Conservation (phyloP, 208 protist genomes). For the Leishmania martiniquensis region DNA sequence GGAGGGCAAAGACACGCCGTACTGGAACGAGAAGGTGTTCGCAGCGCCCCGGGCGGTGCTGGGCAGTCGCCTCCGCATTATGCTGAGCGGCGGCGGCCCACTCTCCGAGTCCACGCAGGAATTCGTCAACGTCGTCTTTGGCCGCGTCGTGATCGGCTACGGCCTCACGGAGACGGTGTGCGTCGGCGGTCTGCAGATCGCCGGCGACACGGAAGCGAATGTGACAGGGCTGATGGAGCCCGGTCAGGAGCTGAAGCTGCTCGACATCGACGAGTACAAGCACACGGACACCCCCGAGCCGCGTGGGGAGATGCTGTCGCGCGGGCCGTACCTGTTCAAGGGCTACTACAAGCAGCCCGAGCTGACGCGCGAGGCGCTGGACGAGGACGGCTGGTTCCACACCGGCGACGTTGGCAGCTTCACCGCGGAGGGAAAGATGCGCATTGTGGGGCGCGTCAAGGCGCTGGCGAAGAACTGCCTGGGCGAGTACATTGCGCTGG, state of each 20-base stretch:
- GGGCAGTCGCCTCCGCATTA: slow-evolving; percentile 60
- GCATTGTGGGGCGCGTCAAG: slow-evolving; percentile 93
- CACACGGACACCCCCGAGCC: slow-evolving; percentile 78
- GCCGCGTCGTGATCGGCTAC: slow-evolving; percentile 72
- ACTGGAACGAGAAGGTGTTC: slow-evolving; percentile 89
- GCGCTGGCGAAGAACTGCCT: slow-evolving; percentile 92
- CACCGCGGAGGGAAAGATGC: slow-evolving; percentile 50
- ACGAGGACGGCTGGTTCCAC: slow-evolving; percentile 91
- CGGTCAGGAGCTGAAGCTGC: slow-evolving; percentile 89
- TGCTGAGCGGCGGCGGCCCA: slow-evolving; percentile 87
- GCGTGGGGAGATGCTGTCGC: slow-evolving; percentile 83
- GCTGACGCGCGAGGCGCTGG: slow-evolving; percentile 85
- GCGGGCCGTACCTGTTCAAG: slow-evolving; percentile 83
- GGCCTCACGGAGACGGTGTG: slow-evolving; percentile 91
- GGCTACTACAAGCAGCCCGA: slow-evolving; percentile 93
- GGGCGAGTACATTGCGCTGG: slow-evolving; percentile 94
- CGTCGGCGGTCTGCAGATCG: slow-evolving; percentile 67
- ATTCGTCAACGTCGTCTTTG: slow-evolving; percentile 88
- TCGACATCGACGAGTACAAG: slow-evolving; percentile 89
- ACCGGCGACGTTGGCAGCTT: slow-evolving; percentile 91
- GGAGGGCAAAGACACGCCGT: slow-evolving; percentile 83
- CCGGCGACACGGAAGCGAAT: slow-evolving; percentile 56
- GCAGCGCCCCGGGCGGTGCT: slow-evolving; percentile 43
- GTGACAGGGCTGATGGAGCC: slow-evolving; percentile 72
- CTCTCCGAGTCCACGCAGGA: slow-evolving; percentile 74